phyloP scores from a whole-genome alignment of 2,329 filamentous ascomycete species.

The Lasiodiplodia theobromae region DNA sequence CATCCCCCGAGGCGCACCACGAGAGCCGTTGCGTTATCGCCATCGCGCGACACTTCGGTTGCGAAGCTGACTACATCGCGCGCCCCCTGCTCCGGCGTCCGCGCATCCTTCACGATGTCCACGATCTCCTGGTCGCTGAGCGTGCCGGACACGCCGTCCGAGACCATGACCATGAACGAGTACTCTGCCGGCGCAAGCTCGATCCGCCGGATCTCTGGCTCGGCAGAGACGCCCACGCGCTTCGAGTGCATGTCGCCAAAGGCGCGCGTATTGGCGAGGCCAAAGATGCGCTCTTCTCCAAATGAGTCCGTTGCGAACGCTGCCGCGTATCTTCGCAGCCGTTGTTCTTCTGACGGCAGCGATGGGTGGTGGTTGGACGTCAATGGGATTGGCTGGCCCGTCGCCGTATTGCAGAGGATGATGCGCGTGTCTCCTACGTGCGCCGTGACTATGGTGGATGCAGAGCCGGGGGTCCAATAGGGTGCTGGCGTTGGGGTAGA shows the following conservation, averaged over 20 bases:
- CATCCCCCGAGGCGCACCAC: slow-evolving; percentile 70
- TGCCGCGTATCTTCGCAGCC: slow-evolving; percentile 84
- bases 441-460: slow-evolving; percentile 82
- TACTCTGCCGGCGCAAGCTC: slow-evolving; percentile 86
- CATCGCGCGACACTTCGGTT: slow-evolving; percentile 75
- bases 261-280: slow-evolving; percentile 89
- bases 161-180: slow-evolving; percentile 86
- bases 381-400: slow-evolving; percentile 78
- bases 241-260: slow-evolving; percentile 95
- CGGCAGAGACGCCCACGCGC: slow-evolving; percentile 90
- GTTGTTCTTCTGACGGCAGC: slow-evolving; percentile 81
- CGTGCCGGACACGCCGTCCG: slow-evolving; percentile 86
- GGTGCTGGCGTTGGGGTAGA: slow-evolving; percentile 90
- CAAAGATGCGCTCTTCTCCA: slow-evolving; percentile 93
- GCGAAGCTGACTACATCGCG: slow-evolving; percentile 83
- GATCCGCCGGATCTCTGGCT: slow-evolving; percentile 83
- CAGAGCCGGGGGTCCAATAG: slow-evolving; percentile 91
- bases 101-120: slow-evolving; percentile 92
- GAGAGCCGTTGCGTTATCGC: slow-evolving; percentile 70
- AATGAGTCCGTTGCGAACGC: slow-evolving; percentile 95
- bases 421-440: slow-evolving; percentile 95
- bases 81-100: slow-evolving; percentile 86
- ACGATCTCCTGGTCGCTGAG: slow-evolving; percentile 94
- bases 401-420: slow-evolving; percentile 84
- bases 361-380: slow-evolving; percentile 93